Conservation (phyloP, 1,284 basidiomycete genomes). For the Malassezia furfur region DNA sequence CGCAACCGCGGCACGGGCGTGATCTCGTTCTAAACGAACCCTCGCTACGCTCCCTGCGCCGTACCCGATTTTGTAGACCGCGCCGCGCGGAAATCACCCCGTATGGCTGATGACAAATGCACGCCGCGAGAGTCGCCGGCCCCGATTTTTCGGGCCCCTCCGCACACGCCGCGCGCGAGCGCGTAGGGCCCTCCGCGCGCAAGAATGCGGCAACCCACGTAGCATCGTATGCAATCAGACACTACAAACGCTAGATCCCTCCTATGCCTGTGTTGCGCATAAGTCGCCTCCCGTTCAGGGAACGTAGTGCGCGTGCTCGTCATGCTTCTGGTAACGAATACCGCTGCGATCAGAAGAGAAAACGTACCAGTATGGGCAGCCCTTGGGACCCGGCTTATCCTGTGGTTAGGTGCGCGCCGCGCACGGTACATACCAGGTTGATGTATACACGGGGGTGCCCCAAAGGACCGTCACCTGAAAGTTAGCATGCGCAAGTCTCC, state of each 20-base stretch:
- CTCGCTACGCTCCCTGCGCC: no score
- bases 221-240: no score
- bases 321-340: conserved; percentile 14
- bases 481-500: not conserved
- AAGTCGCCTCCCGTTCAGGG: not conserved
- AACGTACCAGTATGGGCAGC: conserved; percentile 32
- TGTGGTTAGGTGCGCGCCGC: conserved; percentile 2
- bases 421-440: conserved; percentile 55
- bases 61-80: no score
- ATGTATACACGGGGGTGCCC: conserved; percentile 94
- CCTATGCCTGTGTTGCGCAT: no score
- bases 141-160: no score
- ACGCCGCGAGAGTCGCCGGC: no score
- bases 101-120: not conserved
- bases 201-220: no score
- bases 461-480: conserved; percentile 73
- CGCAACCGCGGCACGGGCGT: conserved; percentile 33
- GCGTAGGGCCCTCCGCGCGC: no score
- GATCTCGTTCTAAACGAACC: conserved; percentile 32
- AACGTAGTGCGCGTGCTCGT: conserved; percentile 3
- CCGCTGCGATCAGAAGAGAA: conserved; percentile 8
- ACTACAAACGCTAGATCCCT: no score
- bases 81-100: no score
- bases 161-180: no score
- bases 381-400: conserved; percentile 49